Percentiles rank a stretch among this genome's conserved stretches.
phyloP scores from a whole-genome alignment of 257 asterid species.

The Oldenlandia corymbosa region DNA sequence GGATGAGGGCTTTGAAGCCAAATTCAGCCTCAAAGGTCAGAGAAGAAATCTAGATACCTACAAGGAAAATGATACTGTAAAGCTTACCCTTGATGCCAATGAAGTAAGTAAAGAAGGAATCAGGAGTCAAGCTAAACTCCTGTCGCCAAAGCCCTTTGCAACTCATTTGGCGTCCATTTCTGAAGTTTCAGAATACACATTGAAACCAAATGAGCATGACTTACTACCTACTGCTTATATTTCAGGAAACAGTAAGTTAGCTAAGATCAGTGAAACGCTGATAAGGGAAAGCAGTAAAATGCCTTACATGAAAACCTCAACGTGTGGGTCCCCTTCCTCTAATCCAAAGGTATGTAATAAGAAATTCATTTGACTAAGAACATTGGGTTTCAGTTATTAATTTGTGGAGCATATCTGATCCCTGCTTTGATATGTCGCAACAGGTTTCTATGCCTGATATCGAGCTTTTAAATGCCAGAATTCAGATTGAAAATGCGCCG shows the following conservation, averaged over 20 bases:
- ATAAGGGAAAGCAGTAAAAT: conserved; percentile 31
- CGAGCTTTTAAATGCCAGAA: conserved; percentile 41
- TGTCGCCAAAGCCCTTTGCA: too few species aligned
- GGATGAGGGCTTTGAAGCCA: too few species aligned
- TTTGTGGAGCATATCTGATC: conserved; percentile 14
- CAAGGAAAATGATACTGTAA: too few species aligned
- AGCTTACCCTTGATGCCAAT: too few species aligned
- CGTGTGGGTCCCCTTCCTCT: conserved; percentile 23
- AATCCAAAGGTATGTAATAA: conserved; percentile 33
- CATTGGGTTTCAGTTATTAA: conserved; percentile 7
- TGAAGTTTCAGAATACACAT: too few species aligned
- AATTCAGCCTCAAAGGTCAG: too few species aligned
- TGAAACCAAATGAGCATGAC: too few species aligned
- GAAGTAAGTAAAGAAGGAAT: too few species aligned
- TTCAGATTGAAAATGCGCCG: conserved; percentile 41
- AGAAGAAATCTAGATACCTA: too few species aligned
- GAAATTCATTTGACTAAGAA: conserved; percentile 4
- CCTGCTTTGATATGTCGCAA: conserved; percentile 34
- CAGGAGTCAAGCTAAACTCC: too few species aligned
- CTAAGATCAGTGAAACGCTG: conserved; percentile 20
- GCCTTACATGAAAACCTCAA: conserved; percentile 35
- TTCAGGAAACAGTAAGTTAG: conserved; percentile 17
- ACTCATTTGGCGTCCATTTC: too few species aligned
- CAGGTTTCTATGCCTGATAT: conserved; percentile 37
- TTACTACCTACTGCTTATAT: conserved; percentile 22